Base-by-base conservation (phyloP, 2,329 filamentous ascomycete species). In the Onygenales sp. region DNA sequence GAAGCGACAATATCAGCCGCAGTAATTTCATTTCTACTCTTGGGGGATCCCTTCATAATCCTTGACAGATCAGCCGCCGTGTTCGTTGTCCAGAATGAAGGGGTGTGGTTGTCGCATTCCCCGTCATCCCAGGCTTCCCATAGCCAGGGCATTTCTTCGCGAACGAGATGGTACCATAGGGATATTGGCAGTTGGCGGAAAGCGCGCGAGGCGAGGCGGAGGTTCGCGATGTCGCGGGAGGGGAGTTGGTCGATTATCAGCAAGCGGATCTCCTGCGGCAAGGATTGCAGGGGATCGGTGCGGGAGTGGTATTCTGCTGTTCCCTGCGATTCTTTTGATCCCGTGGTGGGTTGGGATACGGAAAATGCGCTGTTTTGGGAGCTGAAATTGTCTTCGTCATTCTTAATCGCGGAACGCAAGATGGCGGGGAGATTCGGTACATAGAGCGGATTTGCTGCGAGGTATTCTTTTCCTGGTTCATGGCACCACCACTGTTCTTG, bases 111-210 rank as follows among this genome's bases (percentile, higher is more conserved):
- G 13, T 44, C 4, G 13, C 27, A 27, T 27, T 27, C 21, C 21
- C 46, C n/a, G 14, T 43, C 47, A 44, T 47, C 56, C 7, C 47
- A 49, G 6, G 42, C 49, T 55, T 65, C 62, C 54, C 59, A 65
- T 6, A 65, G 34, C 61, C 57, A 65, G 2, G 63, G 62, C 57
- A 62, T 60, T 31, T 65, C 60, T 3, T 37, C 33, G 3, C 52
- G 33, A 14, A 65, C 10, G 2, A 65, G 52, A 6, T 55, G 47
- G 7, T 55, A 52, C 33, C 57, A 65, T 11, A 62, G 51, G 1
- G 34, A 52, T 3, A 60, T 56, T 7, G 62, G 58, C 5, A 64
- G 42, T 10, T 61, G 56, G 7, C 49, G 36, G 47, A 62, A 62
- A 7, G 54, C 53, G n/a, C 57, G 56, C 3, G 60, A 59, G 6